Conservation (phyloP, 352 stramenopile species). For the Pythium apleroticum region DNA sequence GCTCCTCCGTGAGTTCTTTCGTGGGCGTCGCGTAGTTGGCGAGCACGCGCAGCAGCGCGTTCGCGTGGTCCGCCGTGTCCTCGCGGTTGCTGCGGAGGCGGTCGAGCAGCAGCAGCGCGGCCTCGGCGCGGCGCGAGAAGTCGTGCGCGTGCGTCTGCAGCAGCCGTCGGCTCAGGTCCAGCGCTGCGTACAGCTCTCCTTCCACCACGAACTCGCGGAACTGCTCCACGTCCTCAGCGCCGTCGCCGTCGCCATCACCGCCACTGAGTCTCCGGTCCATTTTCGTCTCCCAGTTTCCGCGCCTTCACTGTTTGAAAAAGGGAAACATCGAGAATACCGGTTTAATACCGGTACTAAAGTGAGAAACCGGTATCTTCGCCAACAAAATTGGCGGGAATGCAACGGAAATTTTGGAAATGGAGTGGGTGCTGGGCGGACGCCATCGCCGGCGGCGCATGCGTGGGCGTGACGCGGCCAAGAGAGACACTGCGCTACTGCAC, state of each 20-base stretch:
- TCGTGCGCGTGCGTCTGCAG: constrained; percentile 44
- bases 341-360: not conserved
- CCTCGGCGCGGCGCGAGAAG: constrained; percentile 37
- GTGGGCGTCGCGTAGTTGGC: constrained; percentile 73
- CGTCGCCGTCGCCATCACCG: not conserved
- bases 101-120: constrained; percentile 65
- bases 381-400: constrained; percentile 8
- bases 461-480: not conserved
- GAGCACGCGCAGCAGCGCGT: constrained; percentile 71
- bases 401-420: not conserved
- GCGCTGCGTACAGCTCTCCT: constrained; percentile 37
- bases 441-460: not conserved
- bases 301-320: constrained; percentile 12
- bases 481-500: constrained; percentile 12
- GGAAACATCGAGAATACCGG: constrained; percentile 15
- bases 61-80: constrained; percentile 68
- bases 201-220: constrained; percentile 54
- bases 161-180: constrained; percentile 53
- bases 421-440: not conserved
- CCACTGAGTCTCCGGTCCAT: constrained; percentile 1
- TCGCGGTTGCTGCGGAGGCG: constrained; percentile 48
- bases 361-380: not conserved
- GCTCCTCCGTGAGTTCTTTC: constrained; percentile 68
- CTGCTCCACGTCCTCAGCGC: constrained; percentile 28
- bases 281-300: not conserved